phyloP scores from a whole-genome alignment of 2,329 filamentous ascomycete species.

The Coniochaeta ligniaria region DNA sequence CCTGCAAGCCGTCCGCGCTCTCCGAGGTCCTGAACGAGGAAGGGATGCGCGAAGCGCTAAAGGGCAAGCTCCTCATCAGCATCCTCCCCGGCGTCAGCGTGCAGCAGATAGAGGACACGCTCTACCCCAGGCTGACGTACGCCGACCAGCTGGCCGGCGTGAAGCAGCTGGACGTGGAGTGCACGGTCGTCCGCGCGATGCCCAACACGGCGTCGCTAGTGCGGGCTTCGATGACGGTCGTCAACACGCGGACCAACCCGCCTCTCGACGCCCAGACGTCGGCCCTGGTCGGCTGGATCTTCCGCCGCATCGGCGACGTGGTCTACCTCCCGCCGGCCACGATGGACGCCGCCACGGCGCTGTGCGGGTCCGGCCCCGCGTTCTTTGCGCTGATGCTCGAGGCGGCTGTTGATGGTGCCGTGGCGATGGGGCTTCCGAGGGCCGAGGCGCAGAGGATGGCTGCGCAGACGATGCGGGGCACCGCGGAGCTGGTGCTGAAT shows the following conservation, averaged over 20 bases:
- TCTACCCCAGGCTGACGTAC: conserved; percentile 35
- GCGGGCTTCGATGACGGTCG: conserved; percentile 75
- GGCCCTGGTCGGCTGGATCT: conserved; percentile 67
- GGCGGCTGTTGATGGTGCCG: conserved; percentile 67
- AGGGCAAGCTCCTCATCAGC: conserved; percentile 74
- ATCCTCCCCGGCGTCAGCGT: conserved; percentile 73
- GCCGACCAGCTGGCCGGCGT: conserved; percentile 37
- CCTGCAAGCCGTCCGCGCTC: conserved; percentile 75
- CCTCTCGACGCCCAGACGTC: conserved; percentile 42
- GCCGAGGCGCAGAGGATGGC: conserved; percentile 71
- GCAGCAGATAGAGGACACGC: conserved; percentile 56
- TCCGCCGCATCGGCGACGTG: conserved; percentile 65
- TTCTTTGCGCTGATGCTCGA: conserved; percentile 73
- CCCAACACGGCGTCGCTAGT: conserved; percentile 78
- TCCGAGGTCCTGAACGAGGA: conserved; percentile 58
- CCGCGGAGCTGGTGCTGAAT: conserved; percentile 59
- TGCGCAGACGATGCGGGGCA: conserved; percentile 70
- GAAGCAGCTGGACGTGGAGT: conserved; percentile 28
- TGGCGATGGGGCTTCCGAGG: conserved; percentile 70
- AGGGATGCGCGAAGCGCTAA: conserved; percentile 65
- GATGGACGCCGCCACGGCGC: conserved; percentile 68
- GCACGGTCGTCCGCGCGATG: conserved; percentile 69
- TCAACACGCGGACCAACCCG: conserved; percentile 39
- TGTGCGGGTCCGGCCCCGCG: conserved; percentile 68
- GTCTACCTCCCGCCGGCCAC: conserved; percentile 57